Percentiles rank a stretch among this genome's conserved stretches.
These are phyloP conservation scores for Wickerhamomyces xylosicus DNA, from an alignment of 805 yeast genomes.

Conservation along the genomic window DNA sequence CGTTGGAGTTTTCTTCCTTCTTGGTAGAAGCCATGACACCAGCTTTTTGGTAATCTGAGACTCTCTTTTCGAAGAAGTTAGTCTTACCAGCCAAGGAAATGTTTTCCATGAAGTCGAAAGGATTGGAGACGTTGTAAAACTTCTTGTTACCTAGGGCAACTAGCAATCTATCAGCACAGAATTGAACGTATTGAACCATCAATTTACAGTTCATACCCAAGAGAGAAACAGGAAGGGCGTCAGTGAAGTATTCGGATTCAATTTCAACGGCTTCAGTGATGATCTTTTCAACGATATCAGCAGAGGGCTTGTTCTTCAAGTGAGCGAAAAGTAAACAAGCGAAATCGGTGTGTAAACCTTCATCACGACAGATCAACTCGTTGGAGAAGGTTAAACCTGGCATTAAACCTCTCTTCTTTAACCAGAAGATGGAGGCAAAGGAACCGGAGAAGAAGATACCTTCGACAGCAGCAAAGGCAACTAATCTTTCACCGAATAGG, in stretches of 20 bases:
- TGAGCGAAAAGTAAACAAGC: conserved; percentile 94
- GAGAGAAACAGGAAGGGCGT: conserved; percentile 87
- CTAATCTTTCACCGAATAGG: conserved; percentile 88
- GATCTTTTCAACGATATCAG: conserved; percentile 69
- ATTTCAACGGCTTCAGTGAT: conserved; percentile 92
- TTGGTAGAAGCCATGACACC: conserved; percentile 86
- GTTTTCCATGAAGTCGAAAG: conserved; percentile 98
- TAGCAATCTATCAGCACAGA: conserved; percentile 91
- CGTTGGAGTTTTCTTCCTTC: conserved; percentile 32
- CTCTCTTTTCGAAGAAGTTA: conserved; percentile 98
- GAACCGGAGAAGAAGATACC: conserved; percentile 98
- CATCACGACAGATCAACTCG: conserved; percentile 96
- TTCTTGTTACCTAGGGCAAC: conserved; percentile 88
- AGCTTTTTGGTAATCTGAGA: conserved; percentile 96
- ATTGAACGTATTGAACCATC: conserved; percentile 98
- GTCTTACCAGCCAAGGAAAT: conserved; percentile 98
- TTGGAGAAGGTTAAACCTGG: conserved; percentile 97
- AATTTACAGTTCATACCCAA: conserved; percentile 90
- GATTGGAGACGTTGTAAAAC: conserved; percentile 79
- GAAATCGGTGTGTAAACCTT: conserved; percentile 97
- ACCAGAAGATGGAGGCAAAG: conserved; percentile 97
- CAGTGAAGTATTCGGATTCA: conserved; percentile 90
- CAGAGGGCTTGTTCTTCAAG: conserved; percentile 79
- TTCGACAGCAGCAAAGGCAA: conserved; percentile 98
- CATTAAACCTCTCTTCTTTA: conserved; percentile 97